phyloP scores from a whole-genome alignment of 2,329 filamentous ascomycete species.

The Zymoseptoria crescenta region DNA sequence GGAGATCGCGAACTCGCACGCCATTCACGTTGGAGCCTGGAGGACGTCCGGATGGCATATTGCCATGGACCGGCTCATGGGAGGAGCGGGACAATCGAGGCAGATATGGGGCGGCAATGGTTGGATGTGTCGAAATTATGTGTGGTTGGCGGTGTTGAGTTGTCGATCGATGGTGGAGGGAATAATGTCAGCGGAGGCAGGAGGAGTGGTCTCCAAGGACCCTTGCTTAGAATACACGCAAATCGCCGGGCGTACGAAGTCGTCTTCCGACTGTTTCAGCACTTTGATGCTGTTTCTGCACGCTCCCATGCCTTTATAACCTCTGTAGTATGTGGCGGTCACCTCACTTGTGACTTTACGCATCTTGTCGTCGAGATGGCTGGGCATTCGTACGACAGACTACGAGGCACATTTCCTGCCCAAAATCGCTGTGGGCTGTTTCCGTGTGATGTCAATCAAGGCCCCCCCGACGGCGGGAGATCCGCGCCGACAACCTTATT shows the following conservation, averaged over 20 bases:
- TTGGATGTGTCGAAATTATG: not conserved
- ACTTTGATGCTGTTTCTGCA: too few relatives aligned
- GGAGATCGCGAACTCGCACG: conserved; percentile 23
- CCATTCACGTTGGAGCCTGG: conserved; percentile 18
- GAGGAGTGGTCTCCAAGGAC: not conserved
- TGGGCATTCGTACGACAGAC: too few relatives aligned
- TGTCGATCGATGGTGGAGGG: not conserved
- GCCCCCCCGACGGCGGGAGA: not conserved
- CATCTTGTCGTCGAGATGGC: too few relatives aligned
- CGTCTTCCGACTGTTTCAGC: too few relatives aligned
- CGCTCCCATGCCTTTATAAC: too few relatives aligned
- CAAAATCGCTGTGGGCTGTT: too few relatives aligned
- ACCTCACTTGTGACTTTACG: too few relatives aligned
- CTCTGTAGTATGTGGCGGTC: too few relatives aligned
- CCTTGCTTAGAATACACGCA: too few relatives aligned
- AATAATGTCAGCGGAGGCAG: not conserved
- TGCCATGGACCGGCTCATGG: conserved; percentile 17
- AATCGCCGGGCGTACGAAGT: too few relatives aligned
- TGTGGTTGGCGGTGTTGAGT: not conserved
- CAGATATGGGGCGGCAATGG: not conserved
- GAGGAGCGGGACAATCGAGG: not conserved
- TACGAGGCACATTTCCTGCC: too few relatives aligned
- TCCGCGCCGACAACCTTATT: not conserved
- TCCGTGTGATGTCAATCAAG: not conserved
- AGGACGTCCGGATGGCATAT: conserved; percentile 26